Base-by-base conservation (phyloP, 2,329 filamentous ascomycete species). In the Reticulascus tulasneorum region DNA sequence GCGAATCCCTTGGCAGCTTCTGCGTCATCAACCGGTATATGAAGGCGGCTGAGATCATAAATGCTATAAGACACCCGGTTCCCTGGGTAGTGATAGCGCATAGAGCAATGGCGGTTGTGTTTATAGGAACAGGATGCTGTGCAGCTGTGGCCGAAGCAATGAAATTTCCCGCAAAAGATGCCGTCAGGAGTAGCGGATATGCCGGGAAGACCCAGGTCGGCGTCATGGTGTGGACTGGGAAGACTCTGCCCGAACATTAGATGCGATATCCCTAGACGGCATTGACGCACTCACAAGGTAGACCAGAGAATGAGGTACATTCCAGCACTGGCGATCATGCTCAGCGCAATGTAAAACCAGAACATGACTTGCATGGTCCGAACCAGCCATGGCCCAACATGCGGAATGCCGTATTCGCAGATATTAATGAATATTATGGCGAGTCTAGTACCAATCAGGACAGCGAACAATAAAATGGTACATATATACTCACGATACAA, bases 1-100 rank as follows among this genome's bases (percentile, higher is more conserved):
- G 73, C 26, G 75, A 79, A 52, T 91, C 86, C 36, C 77, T 73
- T 1, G 87, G 87, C 0, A 94, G 68, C 51, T 93, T 93, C 52
- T 91, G 84, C 0, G 86, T 91, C 86, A 93, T 93, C 19, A 94
- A 71, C 20, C 87, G 78, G 55, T 93, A 93, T 32, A 94, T 77
- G 54, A 90, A 93, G 32, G 87, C 84, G 2, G 84, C 78, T 44
- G 88, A 89, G 18, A 94, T 85, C 82, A 90, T 90, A 40, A 91
- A 73, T 30, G 68, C 69, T 29, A 78, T 73, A 3, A 77, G 58
- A 42, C 73, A 77, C 0, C 73, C 74, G 2, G 71, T 73, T 7
- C 73, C 75, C 47, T 78, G 74, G 1, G 70, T 61, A 1, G 70
- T 63, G 16, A 75, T 50, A 7, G 71, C 69, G 9, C 67, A 64